Base-by-base conservation (phyloP, 257 asterid genomes). In the Craterostigma plantagineum region DNA sequence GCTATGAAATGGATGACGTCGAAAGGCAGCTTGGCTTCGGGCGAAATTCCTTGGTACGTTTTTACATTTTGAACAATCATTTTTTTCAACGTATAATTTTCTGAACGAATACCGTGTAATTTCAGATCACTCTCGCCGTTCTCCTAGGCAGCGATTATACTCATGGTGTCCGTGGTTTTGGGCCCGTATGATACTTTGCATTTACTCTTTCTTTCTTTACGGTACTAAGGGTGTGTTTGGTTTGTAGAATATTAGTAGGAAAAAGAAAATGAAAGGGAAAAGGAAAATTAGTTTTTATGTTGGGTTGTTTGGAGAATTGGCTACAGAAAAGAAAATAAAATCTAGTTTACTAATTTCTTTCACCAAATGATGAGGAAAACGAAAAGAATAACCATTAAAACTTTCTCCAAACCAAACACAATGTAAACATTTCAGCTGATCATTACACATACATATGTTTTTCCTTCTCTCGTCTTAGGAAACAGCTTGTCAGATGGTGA, bases 1-100 rank as follows among this genome's bases (percentile, higher is more conserved):
- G 98, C 66, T 87, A 82, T 56, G 95, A 87, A 66, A 87, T 87
- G 98, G 93, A 71, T 67, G 98, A 82, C 59, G 79, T 87, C 37
- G 92, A 87, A 71, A 68, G 68, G 58, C 45, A 71, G 44, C 98
- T 82, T 33, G 98, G 95, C 34, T 82, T 73, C 43, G 95, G 98
- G 52, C 71, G 98, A 66, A 77, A 79, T 57, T 87, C 98, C 45
- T 54, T 87, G 98, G 97, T 87, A 78, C 64, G 37, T 54, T 33
- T 53, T 43, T 8, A 8, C 1, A 15, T 43, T n/a, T 15, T 9
- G n/a, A n/a, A n/a, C n/a, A n/a, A n/a, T n/a, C n/a, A n/a, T n/a
- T n/a, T n/a, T n/a, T n/a, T 23, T 2, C 30, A 23, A 23, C 30
- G 30, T 23, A 23, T 23, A 2, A 2, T 2, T 23, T 23, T 6